A percentile compares a stretch with the other conserved stretches of the same genome.
These are phyloP conservation scores for Isatis tinctoria DNA, from an alignment of 345 rosid genomes.

Conservation along the genomic window DNA sequence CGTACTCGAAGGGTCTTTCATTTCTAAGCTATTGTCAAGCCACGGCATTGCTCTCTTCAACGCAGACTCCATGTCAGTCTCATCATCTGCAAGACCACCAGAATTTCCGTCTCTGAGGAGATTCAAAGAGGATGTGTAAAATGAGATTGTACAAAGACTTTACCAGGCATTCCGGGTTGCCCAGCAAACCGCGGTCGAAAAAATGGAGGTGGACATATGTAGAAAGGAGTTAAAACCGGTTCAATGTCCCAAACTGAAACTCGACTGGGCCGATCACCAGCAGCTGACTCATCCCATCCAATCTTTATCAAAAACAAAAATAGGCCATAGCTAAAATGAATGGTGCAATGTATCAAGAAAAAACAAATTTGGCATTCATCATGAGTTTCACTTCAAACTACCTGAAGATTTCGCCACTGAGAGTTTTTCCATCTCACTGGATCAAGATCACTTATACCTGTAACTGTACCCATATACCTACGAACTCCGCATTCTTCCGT, in stretches of 20 bases:
- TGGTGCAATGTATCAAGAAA: neutral
- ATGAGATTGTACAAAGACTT: neutral
- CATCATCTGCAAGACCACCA: constrained; percentile 54
- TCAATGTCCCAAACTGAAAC: constrained; percentile 97
- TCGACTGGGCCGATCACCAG: constrained; percentile 77
- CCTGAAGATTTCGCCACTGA: constrained; percentile 99
- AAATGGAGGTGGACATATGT: constrained; percentile 88
- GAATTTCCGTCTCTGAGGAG: neutral
- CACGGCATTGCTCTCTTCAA: constrained; percentile 90
- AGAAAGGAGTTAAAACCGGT: constrained; percentile 90
- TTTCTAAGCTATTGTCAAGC: constrained; percentile 67
- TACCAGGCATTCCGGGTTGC: constrained; percentile 83
- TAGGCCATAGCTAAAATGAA: neutral
- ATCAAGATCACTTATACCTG: constrained; percentile 85
- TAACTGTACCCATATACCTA: constrained; percentile 94
- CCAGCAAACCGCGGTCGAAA: constrained; percentile 77
- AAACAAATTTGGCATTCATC: neutral
- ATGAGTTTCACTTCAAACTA: constrained; percentile 26
- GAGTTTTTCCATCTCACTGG: constrained; percentile 88
- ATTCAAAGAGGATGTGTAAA: constrained; percentile 2
- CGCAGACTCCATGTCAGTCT: constrained; percentile 65
- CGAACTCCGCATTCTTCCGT: constrained; percentile 96
- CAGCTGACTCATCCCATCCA: constrained; percentile 98
- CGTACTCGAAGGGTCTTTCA: constrained; percentile 62
- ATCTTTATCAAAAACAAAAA: constrained; percentile 41